Base-by-base conservation (phyloP, 148 eudicot genomes). In the Tetragonia tetragonoides region DNA sequence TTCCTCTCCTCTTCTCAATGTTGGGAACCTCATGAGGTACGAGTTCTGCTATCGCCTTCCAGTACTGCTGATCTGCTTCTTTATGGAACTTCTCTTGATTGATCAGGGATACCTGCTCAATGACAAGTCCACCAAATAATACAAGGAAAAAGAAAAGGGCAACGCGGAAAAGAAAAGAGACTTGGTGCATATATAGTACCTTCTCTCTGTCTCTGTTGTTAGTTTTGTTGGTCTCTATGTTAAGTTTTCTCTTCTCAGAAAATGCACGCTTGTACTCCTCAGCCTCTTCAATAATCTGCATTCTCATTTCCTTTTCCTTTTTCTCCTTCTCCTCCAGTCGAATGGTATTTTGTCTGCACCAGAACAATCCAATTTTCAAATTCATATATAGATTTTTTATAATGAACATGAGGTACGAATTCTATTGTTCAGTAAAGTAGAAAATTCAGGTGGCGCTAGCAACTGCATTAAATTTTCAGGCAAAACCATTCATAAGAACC, bases 311-410 rank as follows among this genome's bases (percentile, higher is more conserved):
- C 88, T 91, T 93, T 79, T 95, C 99, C 61, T 17, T 87, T 73
- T 88, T 88, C 84, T 95, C 99, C 84, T 95, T 95, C 81, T 95
- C 99, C 83, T 90, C 97, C 34, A 95, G 94, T 46, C 83, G 88
- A 53, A 90, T 87, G 69, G 93, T 86, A 86, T 93, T 95, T 61
- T 79, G 87, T 80, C 99, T 95, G 90, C 80, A 85, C 46, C 74
- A 72, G 54, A 56, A 75, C 5, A 75, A 80, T 38, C 65, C 70
- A 71, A 64, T 73, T 72, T 62, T 54, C 62, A 46, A 63, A 60
- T 2, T 46, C 7, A 28, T 18, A 17, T 4, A 17, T 20, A 3
- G 21, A 11, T 57, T 57, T 11, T 57, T 57, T 17, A 11, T 16
- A 16, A 54, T 10, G 15, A 0, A 12, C 59, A 54, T 10, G 49